Base-by-base conservation (phyloP, 2,329 filamentous ascomycete genomes). In the Stemphylium beticola region DNA sequence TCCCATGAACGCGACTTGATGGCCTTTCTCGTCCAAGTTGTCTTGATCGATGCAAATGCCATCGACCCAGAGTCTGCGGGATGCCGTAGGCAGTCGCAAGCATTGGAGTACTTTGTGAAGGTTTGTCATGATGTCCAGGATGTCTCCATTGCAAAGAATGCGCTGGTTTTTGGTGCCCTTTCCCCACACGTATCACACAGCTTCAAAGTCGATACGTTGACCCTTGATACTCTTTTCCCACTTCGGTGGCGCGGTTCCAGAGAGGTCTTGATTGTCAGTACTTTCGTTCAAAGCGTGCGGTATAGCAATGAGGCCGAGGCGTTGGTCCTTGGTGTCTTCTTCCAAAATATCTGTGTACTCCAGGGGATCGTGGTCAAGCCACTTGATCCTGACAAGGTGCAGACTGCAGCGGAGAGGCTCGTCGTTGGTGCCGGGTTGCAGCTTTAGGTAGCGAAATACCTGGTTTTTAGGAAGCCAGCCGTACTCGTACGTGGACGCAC, bases 31-130 rank as follows among this genome's bases (percentile, higher is more conserved):
- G n/a, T 52, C n/a, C 1, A 55, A 7, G 38, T 57, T 39, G 5
- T 55, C 56, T 42, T 64, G 59, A 15, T 62, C 53, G 47, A 64
- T 57, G 17, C 57, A 62, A 8, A 62, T 60, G 5, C 57, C 51
- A 18, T 64, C 61, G 4, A 51, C 57, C 59, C 59, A 64, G 2
- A 60, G 49, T n/a, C 24, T 53, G 1, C 59, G 47, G 8, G 54
- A 26, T 31, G 9, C 17, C 29, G 53, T 24, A 18, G 44, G 37
- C 20, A 45, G 40, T 11, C 53, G 46, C 8, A 62, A 15, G 8
- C 48, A 44, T 9, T 34, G 37, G 3, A 64, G 53, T 6, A 54
- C 59, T 4, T 32, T 47, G 11, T 49, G 37, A 1, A 60, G 46
- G 24, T 55, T 62, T 3, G 38, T 33, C 2, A 50, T 62, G 6